Percentiles rank a stretch among this genome's conserved stretches.
Conservation (phyloP, 495 filamentous ascomycete genomes). For the Trypethelium eluteriae region DNA sequence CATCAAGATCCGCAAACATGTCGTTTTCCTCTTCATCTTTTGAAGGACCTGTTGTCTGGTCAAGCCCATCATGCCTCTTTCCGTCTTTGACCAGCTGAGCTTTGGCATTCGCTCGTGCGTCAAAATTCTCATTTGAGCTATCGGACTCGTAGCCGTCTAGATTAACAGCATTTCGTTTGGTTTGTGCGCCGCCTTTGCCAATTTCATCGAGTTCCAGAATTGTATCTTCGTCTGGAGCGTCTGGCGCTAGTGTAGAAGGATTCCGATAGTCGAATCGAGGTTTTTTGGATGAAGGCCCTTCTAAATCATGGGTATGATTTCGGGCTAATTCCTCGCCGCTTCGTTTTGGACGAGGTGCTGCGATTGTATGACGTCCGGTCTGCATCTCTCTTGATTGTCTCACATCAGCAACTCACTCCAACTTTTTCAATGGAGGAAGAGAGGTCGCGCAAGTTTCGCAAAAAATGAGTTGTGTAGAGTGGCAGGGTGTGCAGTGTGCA, state of each 20-base stretch:
- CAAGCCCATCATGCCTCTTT: conserved; percentile 25
- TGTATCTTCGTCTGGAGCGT: conserved; percentile 68
- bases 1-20: conserved; percentile 80
- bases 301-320: conserved; percentile 49
- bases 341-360: conserved; percentile 68
- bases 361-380: conserved; percentile 5
- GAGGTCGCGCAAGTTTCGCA: too few species aligned
- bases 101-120: conserved; percentile 56
- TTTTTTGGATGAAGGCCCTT: conserved; percentile 59
- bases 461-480: too few species aligned
- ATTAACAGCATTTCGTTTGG: conserved; percentile 86
- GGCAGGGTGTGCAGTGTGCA: too few species aligned
- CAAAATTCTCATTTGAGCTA: conserved; percentile 84
- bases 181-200: conserved; percentile 64
- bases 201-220: conserved; percentile 89
- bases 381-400: neutral
- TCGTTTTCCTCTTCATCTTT: conserved; percentile 71
- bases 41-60: conserved; percentile 35
- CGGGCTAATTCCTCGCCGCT: conserved; percentile 72
- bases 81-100: conserved; percentile 45
- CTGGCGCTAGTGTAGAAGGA: conserved; percentile 77
- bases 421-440: too few species aligned
- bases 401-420: neutral
- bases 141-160: conserved; percentile 96
- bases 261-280: conserved; percentile 93